Conservation (phyloP, 1,139 yeast genomes). For the Geotrichum klebahnii region DNA sequence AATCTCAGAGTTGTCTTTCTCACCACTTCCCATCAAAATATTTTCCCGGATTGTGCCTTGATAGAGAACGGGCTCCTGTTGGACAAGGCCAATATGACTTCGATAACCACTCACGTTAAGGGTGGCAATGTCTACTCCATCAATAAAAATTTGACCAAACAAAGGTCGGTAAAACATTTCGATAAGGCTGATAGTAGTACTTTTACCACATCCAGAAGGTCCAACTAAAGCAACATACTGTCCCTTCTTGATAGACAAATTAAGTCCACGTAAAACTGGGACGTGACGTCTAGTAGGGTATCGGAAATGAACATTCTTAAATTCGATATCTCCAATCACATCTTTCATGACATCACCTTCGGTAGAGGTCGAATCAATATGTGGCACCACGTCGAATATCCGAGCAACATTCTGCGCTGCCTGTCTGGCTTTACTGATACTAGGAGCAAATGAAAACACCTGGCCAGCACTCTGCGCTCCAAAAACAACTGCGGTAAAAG, state of each 20-base stretch:
- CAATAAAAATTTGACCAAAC: conserved; percentile 61
- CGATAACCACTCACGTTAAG: conserved; percentile 70
- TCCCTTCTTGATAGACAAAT: conserved; percentile 66
- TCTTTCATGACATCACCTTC: conserved; percentile 46
- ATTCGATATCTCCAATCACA: conserved; percentile 53
- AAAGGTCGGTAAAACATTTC: conserved; percentile 76
- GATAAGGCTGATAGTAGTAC: conserved; percentile 80
- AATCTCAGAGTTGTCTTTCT: conserved; percentile 53
- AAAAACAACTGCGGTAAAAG: conserved; percentile 54
- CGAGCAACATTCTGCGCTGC: conserved; percentile 82
- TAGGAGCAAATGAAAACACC: conserved; percentile 84
- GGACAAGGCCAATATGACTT: conserved; percentile 70
- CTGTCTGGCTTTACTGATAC: conserved; percentile 45
- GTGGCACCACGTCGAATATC: conserved; percentile 61
- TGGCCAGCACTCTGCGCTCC: conserved; percentile 85
- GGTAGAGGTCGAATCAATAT: conserved; percentile 50
- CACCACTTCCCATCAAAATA: conserved; percentile 63
- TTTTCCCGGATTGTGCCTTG: conserved; percentile 85
- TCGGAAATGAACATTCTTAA: conserved; percentile 61
- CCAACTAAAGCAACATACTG: conserved; percentile 92
- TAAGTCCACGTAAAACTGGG: conserved; percentile 61
- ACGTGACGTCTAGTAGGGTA: conserved; percentile 83
- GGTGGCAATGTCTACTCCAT: conserved; percentile 64
- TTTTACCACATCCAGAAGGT: conserved; percentile 92
- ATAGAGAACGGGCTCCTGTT: conserved; percentile 79